phyloP scores from a whole-genome alignment of 2,329 filamentous ascomycete species.

The Colletotrichum lupini region DNA sequence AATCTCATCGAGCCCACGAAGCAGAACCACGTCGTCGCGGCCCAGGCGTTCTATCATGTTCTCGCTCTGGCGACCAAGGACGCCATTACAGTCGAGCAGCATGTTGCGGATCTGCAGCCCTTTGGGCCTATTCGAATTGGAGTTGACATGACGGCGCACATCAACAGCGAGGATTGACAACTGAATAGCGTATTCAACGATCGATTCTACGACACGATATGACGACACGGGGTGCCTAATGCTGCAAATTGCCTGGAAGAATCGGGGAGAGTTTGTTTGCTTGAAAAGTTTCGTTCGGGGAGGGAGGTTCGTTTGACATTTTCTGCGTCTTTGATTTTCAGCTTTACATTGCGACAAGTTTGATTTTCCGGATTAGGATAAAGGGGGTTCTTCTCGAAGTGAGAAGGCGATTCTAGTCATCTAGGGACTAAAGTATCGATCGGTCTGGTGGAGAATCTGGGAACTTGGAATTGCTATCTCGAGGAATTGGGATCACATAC shows the following conservation, averaged over 20 bases:
- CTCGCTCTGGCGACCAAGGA: constrained; percentile 77
- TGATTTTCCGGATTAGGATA: neutral
- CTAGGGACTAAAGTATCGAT: neutral
- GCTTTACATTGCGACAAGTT: neutral
- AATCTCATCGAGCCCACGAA: constrained; percentile 70
- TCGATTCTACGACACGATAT: constrained; percentile 1
- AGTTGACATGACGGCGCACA: constrained; percentile 19
- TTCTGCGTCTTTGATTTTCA: constrained; percentile 8
- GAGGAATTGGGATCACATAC: neutral
- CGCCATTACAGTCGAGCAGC: constrained; percentile 72
- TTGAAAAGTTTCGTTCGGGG: neutral
- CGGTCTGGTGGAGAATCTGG: neutral
- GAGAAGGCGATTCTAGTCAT: neutral
- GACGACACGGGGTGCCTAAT: neutral
- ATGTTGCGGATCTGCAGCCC: constrained; percentile 48
- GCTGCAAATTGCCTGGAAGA: neutral
- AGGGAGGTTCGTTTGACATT: neutral
- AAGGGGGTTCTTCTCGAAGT: neutral
- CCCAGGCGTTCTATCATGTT: constrained; percentile 81
- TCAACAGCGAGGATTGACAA: neutral
- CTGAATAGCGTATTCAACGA: neutral
- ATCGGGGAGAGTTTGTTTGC: neutral
- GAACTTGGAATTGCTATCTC: constrained; percentile 16
- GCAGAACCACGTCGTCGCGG: constrained; percentile 70
- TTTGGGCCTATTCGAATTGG: constrained; percentile 62